Evolutionary conservation across 306 rosid genomes (phyloP), one percentile per base, ranked within the genome.

Genomic region (Cucurbita maxima): DNA sequence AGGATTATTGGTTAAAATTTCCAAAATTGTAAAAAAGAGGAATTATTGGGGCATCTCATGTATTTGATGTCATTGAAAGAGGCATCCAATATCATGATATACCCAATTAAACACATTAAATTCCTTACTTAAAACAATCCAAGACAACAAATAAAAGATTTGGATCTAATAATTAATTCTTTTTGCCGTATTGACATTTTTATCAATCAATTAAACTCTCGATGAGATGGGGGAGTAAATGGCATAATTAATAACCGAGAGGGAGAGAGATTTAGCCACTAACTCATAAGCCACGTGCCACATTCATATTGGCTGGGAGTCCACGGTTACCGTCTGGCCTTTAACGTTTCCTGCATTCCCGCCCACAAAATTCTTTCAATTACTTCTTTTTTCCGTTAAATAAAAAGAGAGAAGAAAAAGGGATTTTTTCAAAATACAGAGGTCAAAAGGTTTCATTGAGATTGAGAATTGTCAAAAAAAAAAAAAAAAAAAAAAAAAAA

Each of bases 361-460:
- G 18, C 48, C 14, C 20, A 63, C 48, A 15, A 16, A 16, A 61
- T 16, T 12, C 48, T 16, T 7, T 37, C 25, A 60, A 60, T 60
- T 37, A 36, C 6, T 15, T 1, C 1, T 61, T 37, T 50, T 37
- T 62, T 38, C 40, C 48, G 48, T 62, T 62, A 62, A 37, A 61
- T 15, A 7, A 16, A 1, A 8, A 1, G 7, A 20, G 15, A 56
- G 10, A 22, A 20, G 8, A 63, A 18, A 64, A 64, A 14, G 40
- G 40, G 4, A 13, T 1, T 30, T 59, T 59, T 59, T 40, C 50
- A 40, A 68, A 68, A 47, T 47, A 68, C 40, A 45, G 73, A 47
- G 55, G 55, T 68, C 57, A 68, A 68, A 47, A 15, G 73, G 73
- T 47, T 67, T 45, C 73, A 22, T 68, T 68, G 41, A 22, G 72